Base-by-base conservation (phyloP, 345 rosid species). In the Linum usitatissimum region DNA sequence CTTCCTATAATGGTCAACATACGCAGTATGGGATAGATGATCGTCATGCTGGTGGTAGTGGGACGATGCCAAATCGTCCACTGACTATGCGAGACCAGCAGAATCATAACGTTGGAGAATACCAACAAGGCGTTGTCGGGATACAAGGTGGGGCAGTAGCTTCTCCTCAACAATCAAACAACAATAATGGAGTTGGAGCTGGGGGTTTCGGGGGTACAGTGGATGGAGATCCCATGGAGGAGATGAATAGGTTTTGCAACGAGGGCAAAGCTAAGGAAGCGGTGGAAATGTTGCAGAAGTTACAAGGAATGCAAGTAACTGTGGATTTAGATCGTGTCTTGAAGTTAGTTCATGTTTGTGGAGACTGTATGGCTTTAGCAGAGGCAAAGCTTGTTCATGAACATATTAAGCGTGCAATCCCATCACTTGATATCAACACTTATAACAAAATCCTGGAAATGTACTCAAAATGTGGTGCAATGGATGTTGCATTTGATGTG, bases 311-410 rank as follows among this genome's bases (percentile, higher is more conserved):
- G 65, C 30, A 68, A 57, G 42, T 79, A 71, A 23, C 59, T 57
- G 76, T 92, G 66, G 93, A 87, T 74, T 73, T 75, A 54, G 56
- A 64, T 55, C 68, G 73, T n/a, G 74, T 75, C 48, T 68, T 84
- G 64, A 65, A 59, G 38, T 73, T 92, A 75, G 80, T 88, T 34
- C 70, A 75, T 62, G 72, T 68, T 2, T 92, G 95, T 67, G 93
- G 84, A 6, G 85, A 92, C 57, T 77, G 65, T 51, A 78, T 81
- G 65, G 83, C 81, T 68, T 61, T 78, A 30, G 60, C 84, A 66
- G 90, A 89, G 69, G 96, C 91, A 36, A 81, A 78, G 71, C 55
- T 40, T 53, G 78, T 85, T 70, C 86, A 87, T 54, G 72, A 82
- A 62, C 61, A 75, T 68, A 68, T 85, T 48, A 42, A 34, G 53